Evolutionary conservation across 805 yeast genomes (phyloP), one percentile per base, ranked within the genome.

Genomic region (Blastobotrys peoriensis): DNA sequence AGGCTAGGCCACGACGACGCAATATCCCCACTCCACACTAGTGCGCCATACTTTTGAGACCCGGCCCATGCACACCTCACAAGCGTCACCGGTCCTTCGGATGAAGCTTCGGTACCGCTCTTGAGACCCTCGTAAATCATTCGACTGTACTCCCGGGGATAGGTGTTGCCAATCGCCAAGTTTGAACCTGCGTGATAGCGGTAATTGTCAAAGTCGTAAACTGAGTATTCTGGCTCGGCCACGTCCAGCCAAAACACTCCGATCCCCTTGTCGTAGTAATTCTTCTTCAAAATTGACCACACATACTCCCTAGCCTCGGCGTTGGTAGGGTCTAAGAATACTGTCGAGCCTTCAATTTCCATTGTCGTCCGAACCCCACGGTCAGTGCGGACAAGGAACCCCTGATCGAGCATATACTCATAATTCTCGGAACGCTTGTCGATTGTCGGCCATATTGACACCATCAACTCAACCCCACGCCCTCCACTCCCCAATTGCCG

Each of bases 21-120:
- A 43, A 50, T 48, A 21, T 50, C 54, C 16, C 54, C 54, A 35
- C 46, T 40, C 54, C 52, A 50, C 10, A 50, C 52, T 8, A 50
- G 50, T 10, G 54, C 54, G 16, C 54, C 54, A 25, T 33, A 50
- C 21, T 46, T 49, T 38, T 50, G 54, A 27, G 50, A 45, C 3
- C 54, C 52, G 2, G 54, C 54, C 54, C 54, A 50, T 2, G 54
- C 52, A 43, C 54, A 50, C 17, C 52, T 28, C 8, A 25, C 10
- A 8, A 25, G 13, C 10, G 8, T 25, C 10, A 25, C 30, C 13
- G 8, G 30, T 13, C 30, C 30, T 25, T 25, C 30, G 10, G 37
- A 40, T 19, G 22, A 35, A n/a, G n/a, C n/a, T n/a, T n/a, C n/a
- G n/a, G n/a, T n/a, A n/a, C n/a, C n/a, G n/a, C n/a, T n/a, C n/a